Evolutionary conservation across 805 yeast species (phyloP), one percentile per base, ranked within the genome.

Genomic region (Maudiozyma saulgeensis): DNA sequence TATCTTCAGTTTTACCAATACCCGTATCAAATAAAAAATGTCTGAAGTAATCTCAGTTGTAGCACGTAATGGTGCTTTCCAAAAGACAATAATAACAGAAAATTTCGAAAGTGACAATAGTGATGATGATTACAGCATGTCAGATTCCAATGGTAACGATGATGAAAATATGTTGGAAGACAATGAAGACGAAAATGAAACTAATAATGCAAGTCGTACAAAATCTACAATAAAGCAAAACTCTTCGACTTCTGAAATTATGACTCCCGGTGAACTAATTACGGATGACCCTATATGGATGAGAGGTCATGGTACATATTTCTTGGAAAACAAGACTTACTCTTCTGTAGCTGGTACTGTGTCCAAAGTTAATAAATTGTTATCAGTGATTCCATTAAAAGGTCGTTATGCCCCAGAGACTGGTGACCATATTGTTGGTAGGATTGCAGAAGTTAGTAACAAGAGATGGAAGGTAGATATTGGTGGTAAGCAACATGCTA

Each of bases 251-350:
- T 51, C 67, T 16, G 67, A 66, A 43, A 67, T 93, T 9, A 96
- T 91, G 18, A 88, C 97, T 1, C 99, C 99, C 0, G 99, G 99
- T 9, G 97, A 93, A 64, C 70, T 90, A 46, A 86, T 93, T n/a
- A 93, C 98, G 0, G 93, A 87, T 57, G 98, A 93, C 61, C 87
- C 96, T 6, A 77, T 83, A 2, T 93, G 98, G 97, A 93, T 93
- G 99, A 79, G 95, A 62, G 99, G 99, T 31, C 99, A 91, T 62
- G 99, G 99, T 6, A 93, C 98, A 0, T 93, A 88, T 64, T 79
- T 82, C 56, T 69, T 84, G 39, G 81, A 80, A 34, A 84, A 83
- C 55, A 72, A 76, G 57, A 88, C 96, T 0, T 88, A 79, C 64
- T 84, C 96, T 2, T 84, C 97, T 0, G 96, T 91, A 6, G 96